Conservation (phyloP, 306 rosid species). For the Inga leiocalycina region DNA sequence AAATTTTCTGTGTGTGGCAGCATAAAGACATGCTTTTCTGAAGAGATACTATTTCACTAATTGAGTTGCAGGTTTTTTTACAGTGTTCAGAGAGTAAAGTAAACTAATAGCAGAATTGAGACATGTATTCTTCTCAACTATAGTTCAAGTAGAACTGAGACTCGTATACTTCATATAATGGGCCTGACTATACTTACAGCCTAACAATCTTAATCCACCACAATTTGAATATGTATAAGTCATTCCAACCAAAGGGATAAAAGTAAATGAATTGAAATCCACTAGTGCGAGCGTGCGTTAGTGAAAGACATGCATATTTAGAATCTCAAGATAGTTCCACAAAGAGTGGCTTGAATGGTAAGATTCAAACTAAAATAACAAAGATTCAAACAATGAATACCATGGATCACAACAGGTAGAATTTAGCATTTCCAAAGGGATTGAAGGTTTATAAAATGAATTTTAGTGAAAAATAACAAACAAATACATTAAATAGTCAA, state of each 20-base stretch:
- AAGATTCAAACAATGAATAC: neutral
- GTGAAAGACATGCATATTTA: neutral
- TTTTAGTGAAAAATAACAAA: neutral
- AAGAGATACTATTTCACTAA: too few species aligned
- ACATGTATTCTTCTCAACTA: neutral
- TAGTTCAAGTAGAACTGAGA: neutral
- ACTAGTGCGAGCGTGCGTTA: neutral
- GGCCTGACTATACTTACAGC: neutral
- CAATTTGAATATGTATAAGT: too few species aligned
- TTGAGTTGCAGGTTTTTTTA: neutral
- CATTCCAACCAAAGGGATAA: too few species aligned
- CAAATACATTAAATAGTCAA: neutral
- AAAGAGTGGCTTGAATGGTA: neutral
- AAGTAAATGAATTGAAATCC: neutral
- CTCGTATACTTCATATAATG: neutral
- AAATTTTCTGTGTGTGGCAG: too few species aligned
- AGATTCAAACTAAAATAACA: neutral
- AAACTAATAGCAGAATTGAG: neutral
- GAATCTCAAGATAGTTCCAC: neutral
- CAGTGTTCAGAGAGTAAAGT: neutral
- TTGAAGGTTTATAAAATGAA: neutral
- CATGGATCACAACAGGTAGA: neutral
- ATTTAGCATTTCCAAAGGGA: neutral
- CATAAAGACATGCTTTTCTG: too few species aligned
- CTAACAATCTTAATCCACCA: neutral